phyloP scores from a whole-genome alignment of 768 basidiomycete genomes.

The Auriculariales sp. region DNA sequence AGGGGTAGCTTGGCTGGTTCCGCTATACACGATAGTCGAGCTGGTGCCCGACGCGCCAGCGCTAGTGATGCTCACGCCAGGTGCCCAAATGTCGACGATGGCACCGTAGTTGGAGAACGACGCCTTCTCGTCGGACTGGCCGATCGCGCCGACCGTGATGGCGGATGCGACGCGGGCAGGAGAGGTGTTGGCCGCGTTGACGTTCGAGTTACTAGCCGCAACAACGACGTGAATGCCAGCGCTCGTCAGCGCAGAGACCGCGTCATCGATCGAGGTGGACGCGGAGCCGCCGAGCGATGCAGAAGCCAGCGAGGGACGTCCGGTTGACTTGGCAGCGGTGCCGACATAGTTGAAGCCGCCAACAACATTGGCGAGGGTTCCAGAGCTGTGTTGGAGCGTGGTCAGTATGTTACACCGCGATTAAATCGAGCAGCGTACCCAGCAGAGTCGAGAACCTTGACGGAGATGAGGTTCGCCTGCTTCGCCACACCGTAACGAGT shows the following conservation, averaged over 20 bases:
- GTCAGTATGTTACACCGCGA: neutral
- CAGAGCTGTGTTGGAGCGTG: neutral
- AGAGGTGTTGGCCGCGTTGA: conserved; percentile 1
- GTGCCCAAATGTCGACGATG: conserved; percentile 14
- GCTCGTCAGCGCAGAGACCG: conserved; percentile 2
- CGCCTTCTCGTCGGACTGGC: conserved; percentile 3
- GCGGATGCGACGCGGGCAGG: conserved; percentile 8
- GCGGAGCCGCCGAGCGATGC: neutral
- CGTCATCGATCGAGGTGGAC: conserved; percentile 3
- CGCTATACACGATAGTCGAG: neutral
- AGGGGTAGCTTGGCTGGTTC: conserved; percentile 19
- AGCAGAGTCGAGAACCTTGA: conserved; percentile 3
- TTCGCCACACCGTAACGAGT: conserved; percentile 12
- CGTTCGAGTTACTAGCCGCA: conserved; percentile 8
- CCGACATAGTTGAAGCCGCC: conserved; percentile 21
- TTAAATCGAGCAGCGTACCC: conserved; percentile 11
- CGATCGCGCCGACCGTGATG: conserved; percentile 9
- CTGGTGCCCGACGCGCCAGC: conserved; percentile 1
- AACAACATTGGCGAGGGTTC: conserved; percentile 9
- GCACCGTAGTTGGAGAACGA: conserved; percentile 9
- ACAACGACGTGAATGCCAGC: conserved; percentile 20
- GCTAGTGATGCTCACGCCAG: conserved; percentile 17
- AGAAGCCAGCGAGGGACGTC: conserved; percentile 1
- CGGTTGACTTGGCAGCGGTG: conserved; percentile 5
- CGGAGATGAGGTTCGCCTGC: conserved; percentile 5